Evolutionary conservation across 2,329 filamentous ascomycete species (phyloP), one percentile per base, ranked within the genome.

Genomic region (Salinomyces thailandicus): DNA sequence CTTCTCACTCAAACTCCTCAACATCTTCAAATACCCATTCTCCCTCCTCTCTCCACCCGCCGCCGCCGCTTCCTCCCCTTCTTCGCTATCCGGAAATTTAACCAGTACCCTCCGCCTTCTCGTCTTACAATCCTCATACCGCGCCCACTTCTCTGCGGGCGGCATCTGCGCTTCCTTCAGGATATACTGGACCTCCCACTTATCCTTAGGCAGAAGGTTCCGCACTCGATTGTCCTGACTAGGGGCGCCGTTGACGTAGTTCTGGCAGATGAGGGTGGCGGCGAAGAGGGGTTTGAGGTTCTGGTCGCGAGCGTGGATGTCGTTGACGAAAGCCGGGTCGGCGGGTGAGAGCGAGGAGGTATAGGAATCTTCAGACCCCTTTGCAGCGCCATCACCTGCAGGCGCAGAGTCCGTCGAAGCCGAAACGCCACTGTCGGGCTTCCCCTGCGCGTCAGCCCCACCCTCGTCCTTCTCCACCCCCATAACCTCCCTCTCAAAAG

Each of bases 121-220:
- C 3, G 50, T 57, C 54, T 76, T 73, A 39, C 75, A 65, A 12
- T 68, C 62, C 1, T 52, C 28, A 55, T 85, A 85, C 16, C 81
- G 57, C 0, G 38, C 58, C 41, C 57, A 59, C 1, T 72, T 73
- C 7, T 65, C 62, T 0, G 55, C 44, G 1, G 44, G 28, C 1
- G 40, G 34, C 2, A 58, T 45, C 0, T 59, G 35, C 2, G 86
- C 64, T 45, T 87, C 81, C 31, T 72, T 69, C 32, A 95, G 62
- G 22, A 77, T 70, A 59, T 93, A 95, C 49, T 91, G 76, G n/a
- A 95, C 65, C 0, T 63, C 58, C 87, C 87, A 95, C 5, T 63
- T 52, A 45, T 76, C 69, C 0, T 50, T 14, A 11, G 50, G 19
- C 0, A 35, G 58, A 31, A 79, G 55, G 0, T 66, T 48, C 1